phyloP scores from a whole-genome alignment of 495 filamentous ascomycete genomes.

The Neurospora sublineolata region DNA sequence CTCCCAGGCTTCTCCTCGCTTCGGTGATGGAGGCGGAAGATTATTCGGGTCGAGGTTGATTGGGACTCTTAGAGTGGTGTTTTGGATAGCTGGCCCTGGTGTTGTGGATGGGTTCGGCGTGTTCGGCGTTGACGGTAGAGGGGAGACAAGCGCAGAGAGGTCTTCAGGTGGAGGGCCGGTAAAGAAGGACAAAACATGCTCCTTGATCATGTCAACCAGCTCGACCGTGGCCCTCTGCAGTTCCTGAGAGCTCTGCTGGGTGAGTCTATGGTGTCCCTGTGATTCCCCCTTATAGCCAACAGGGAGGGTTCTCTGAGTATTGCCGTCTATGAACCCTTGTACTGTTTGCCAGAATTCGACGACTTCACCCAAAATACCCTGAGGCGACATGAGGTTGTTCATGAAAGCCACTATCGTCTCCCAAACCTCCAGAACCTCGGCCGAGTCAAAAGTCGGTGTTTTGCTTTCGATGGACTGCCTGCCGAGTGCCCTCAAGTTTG shows the following conservation, averaged over 20 bases:
- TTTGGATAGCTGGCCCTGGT: conserved; percentile 11
- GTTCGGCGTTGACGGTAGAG: conserved; percentile 58
- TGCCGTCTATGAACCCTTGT: conserved; percentile 81
- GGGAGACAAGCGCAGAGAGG: conserved; percentile 72
- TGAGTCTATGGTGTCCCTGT: conserved; percentile 71
- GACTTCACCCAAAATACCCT: conserved; percentile 77
- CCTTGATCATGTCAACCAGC: conserved; percentile 68
- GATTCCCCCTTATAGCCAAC: conserved; percentile 76
- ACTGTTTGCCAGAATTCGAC: conserved; percentile 90
- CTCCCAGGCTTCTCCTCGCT: conserved; percentile 73
- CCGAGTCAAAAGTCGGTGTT: conserved; percentile 51
- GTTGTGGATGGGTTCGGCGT: conserved; percentile 47
- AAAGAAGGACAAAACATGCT: conserved; percentile 69
- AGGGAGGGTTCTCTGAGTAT: conserved; percentile 68
- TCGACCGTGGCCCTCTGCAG: conserved; percentile 70
- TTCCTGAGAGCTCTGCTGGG: conserved; percentile 53
- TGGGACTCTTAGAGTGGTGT: conserved; percentile 42
- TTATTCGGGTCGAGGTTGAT: conserved; percentile 72
- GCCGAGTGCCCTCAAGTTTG: conserved; percentile 59
- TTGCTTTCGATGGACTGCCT: conserved; percentile 47
- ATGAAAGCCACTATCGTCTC: conserved; percentile 66
- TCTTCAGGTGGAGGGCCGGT: conserved; percentile 85
- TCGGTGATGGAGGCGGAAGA: conserved; percentile 63
- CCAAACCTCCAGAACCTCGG: conserved; percentile 79
- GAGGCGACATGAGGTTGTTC: conserved; percentile 56